phyloP scores from a whole-genome alignment of 2,329 filamentous ascomycete genomes.

The Xylariaceae sp. region DNA sequence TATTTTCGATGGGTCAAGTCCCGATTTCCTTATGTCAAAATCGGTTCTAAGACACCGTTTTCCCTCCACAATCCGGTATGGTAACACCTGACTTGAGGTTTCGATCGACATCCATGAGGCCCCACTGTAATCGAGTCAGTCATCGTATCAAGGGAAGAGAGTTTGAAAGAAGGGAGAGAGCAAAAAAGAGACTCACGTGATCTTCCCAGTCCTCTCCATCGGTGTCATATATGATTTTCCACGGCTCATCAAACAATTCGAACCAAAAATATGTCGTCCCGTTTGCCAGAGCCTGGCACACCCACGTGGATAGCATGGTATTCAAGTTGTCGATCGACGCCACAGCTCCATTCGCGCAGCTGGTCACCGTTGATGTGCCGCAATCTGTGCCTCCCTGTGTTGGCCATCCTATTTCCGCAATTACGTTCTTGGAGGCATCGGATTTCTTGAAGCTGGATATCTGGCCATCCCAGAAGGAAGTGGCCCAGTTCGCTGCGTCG shows the following conservation, averaged over 20 bases:
- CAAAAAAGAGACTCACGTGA: slow-evolving; percentile 40
- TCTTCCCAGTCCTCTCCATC: slow-evolving; percentile 79
- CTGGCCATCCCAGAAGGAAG: slow-evolving; percentile 70
- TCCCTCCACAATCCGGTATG: slow-evolving; percentile 83
- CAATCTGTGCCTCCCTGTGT: slow-evolving; percentile 76
- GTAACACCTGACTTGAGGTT: slow-evolving; percentile 78
- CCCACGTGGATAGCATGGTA: slow-evolving; percentile 78
- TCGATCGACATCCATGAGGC: slow-evolving; percentile 78
- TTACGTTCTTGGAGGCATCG: slow-evolving; percentile 66
- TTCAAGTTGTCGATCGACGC: slow-evolving; percentile 81
- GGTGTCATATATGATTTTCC: slow-evolving; percentile 76
- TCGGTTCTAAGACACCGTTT: slow-evolving; percentile 45
- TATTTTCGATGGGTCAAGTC: too few relatives aligned
- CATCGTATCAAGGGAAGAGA: not conserved
- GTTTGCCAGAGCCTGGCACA: slow-evolving; percentile 75
- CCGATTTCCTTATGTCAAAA: not conserved
- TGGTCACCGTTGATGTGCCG: slow-evolving; percentile 46
- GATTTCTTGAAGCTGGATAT: slow-evolving; percentile 62
- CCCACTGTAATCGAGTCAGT: slow-evolving; percentile 52
- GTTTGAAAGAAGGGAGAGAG: not conserved
- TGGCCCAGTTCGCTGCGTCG: slow-evolving; percentile 75
- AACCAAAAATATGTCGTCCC: slow-evolving; percentile 97
- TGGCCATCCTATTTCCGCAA: slow-evolving; percentile 91
- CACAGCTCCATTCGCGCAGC: slow-evolving; percentile 64
- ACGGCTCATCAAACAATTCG: slow-evolving; percentile 93